These are phyloP conservation scores for Lentinus brumalis DNA, from an alignment of 768 basidiomycete species.

Conservation along the genomic window DNA sequence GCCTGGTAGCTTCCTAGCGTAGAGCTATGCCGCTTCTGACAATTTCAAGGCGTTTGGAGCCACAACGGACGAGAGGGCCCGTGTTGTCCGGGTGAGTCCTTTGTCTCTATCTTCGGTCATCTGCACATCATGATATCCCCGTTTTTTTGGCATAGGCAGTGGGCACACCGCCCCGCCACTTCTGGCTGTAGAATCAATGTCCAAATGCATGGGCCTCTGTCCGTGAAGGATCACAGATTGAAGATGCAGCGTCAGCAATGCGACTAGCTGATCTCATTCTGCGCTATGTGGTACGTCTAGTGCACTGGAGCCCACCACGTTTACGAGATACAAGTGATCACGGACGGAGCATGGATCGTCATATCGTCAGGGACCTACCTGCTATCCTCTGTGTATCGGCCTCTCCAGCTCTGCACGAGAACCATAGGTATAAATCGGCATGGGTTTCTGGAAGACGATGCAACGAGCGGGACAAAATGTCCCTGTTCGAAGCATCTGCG, in stretches of 20 bases:
- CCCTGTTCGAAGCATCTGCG: background rate
- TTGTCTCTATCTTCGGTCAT: background rate
- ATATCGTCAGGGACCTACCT: background rate
- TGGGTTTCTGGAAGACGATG: background rate
- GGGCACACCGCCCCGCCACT: no score
- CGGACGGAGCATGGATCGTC: background rate
- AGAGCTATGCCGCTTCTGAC: background rate
- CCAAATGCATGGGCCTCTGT: no score
- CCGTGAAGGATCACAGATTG: no score
- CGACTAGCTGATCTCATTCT: background rate
- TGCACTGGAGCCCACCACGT: background rate
- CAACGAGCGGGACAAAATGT: background rate
- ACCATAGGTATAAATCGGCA: background rate
- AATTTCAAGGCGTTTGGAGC: constrained; percentile 1
- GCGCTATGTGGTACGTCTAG: background rate
- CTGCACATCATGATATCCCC: background rate
- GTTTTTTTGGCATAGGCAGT: no score
- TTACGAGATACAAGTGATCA: background rate
- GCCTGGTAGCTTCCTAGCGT: background rate
- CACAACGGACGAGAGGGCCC: constrained; percentile 8
- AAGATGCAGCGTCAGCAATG: background rate
- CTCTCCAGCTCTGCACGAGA: no score
- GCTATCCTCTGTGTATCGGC: no score
- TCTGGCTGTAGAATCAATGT: no score
- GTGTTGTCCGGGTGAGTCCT: background rate